Percentiles rank a stretch among this genome's conserved stretches.
These are phyloP conservation scores for Russula earlei DNA, from an alignment of 768 basidiomycete genomes.

Conservation along the genomic window DNA sequence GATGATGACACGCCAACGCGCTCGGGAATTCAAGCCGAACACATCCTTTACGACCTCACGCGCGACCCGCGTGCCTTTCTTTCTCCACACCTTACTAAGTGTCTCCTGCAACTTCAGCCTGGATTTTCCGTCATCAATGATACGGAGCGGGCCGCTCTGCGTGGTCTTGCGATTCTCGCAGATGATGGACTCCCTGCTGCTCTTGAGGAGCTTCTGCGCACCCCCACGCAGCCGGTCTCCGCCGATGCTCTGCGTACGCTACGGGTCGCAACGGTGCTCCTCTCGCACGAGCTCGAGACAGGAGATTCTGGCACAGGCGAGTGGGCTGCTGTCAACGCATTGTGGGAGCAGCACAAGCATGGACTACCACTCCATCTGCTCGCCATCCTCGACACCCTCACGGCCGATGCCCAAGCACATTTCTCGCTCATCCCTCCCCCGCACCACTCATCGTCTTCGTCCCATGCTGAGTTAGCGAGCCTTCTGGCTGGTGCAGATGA, in stretches of 20 bases:
- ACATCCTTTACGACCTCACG: constrained; percentile 51
- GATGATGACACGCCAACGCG: constrained; percentile 52
- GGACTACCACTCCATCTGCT: constrained; percentile 50
- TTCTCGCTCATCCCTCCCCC: constrained; percentile 35
- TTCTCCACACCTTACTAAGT: constrained; percentile 46
- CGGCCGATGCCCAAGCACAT: constrained; percentile 43
- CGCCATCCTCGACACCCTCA: constrained; percentile 39
- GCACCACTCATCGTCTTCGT: constrained; percentile 13
- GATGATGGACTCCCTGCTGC: constrained; percentile 58
- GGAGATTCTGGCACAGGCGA: constrained; percentile 36
- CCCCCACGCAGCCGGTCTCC: constrained; percentile 41
- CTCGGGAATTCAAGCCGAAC: constrained; percentile 59
- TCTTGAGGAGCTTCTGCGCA: constrained; percentile 48
- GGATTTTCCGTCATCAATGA: constrained; percentile 56
- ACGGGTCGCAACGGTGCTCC: constrained; percentile 52
- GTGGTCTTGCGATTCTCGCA: constrained; percentile 54
- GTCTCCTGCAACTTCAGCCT: constrained; percentile 47
- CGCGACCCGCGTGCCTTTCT: constrained; percentile 53
- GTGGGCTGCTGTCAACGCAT: constrained; percentile 43
- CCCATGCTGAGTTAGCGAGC: constrained; percentile 36
- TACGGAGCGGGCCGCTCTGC: constrained; percentile 47
- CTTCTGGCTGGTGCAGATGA: constrained; percentile 49
- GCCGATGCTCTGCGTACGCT: constrained; percentile 46
- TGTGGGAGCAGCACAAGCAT: constrained; percentile 53
- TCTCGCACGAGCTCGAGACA: constrained; percentile 41